A percentile compares a stretch with the other conserved stretches of the same genome.
Evolutionary conservation across 1,139 yeast species (phyloP).

Genomic region (Kluyveromyces marxianus): DNA sequence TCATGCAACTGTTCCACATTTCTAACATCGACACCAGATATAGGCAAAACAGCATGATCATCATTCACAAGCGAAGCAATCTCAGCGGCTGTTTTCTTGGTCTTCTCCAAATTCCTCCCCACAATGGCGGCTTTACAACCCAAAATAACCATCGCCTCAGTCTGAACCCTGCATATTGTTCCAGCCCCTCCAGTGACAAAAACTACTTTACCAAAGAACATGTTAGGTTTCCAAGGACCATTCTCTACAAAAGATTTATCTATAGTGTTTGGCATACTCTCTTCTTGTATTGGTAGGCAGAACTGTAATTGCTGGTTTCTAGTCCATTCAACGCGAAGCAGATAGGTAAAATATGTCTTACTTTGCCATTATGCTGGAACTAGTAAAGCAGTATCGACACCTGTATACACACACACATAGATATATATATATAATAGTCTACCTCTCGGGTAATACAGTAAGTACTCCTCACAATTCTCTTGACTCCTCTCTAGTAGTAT

Average conservation of each 20-base stretch:
- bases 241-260: slow-evolving; percentile 22
- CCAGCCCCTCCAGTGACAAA: slow-evolving; percentile 96
- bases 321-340: no score
- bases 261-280: slow-evolving; percentile 24
- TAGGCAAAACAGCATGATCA: slow-evolving; percentile 61
- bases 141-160: slow-evolving; percentile 68
- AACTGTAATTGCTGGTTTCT: neutral
- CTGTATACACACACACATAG: no score
- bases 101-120: slow-evolving; percentile 65
- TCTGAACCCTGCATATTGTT: slow-evolving; percentile 79
- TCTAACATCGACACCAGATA: slow-evolving; percentile 72
- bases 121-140: slow-evolving; percentile 85
- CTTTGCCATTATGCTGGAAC: no score
- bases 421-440: no score
- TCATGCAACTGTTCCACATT: slow-evolving; percentile 45
- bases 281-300: neutral
- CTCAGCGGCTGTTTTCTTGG: slow-evolving; percentile 61
- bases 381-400: no score
- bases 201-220: slow-evolving; percentile 76
- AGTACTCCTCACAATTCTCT: no score
- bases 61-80: slow-evolving; percentile 48
- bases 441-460: no score
- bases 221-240: slow-evolving; percentile 42
- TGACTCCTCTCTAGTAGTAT: no score
- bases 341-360: no score